Percentiles rank a stretch among this genome's conserved stretches.
These are phyloP conservation scores for Claviceps fusiformis DNA, from an alignment of 2,329 filamentous ascomycete species.

Conservation along the genomic window DNA sequence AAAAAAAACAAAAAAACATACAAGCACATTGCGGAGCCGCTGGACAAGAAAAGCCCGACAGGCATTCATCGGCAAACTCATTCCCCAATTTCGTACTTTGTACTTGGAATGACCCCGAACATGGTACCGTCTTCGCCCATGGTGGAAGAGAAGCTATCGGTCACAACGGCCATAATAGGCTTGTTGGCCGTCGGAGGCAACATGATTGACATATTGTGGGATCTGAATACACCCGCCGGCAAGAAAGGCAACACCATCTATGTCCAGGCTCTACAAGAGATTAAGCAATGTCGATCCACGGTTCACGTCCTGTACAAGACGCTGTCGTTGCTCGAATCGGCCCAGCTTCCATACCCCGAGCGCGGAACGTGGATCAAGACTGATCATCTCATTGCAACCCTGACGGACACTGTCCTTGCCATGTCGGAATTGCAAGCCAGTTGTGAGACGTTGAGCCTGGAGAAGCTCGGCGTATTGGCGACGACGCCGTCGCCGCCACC, in stretches of 20 bases:
- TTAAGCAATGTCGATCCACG: conserved; percentile 25
- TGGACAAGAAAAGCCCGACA: not conserved
- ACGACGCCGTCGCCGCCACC: not conserved
- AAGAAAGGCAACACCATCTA: conserved; percentile 13
- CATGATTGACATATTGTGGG: conserved; percentile 20
- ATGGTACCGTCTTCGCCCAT: conserved; percentile 1
- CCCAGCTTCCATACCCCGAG: conserved; percentile 20
- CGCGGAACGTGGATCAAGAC: conserved; percentile 22
- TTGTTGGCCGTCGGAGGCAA: conserved; percentile 22
- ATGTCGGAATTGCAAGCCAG: conserved; percentile 20
- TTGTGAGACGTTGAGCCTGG: conserved; percentile 10
- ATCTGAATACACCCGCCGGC: conserved; percentile 19
- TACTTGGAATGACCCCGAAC: not conserved
- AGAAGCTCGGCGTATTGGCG: conserved; percentile 1
- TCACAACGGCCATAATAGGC: conserved; percentile 24
- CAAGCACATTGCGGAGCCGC: not conserved
- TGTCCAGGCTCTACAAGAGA: conserved; percentile 20
- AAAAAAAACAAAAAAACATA: too few relatives aligned
- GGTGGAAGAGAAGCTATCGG: conserved; percentile 17
- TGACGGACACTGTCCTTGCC: conserved; percentile 23
- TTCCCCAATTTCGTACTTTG: not conserved
- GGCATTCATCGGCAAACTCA: not conserved
- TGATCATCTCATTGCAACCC: conserved; percentile 21
- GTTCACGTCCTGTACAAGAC: conserved; percentile 23
- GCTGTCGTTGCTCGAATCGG: conserved; percentile 19